These are phyloP conservation scores for Pinus taeda DNA, from an alignment of 75 land plant species.

Conservation along the genomic window DNA sequence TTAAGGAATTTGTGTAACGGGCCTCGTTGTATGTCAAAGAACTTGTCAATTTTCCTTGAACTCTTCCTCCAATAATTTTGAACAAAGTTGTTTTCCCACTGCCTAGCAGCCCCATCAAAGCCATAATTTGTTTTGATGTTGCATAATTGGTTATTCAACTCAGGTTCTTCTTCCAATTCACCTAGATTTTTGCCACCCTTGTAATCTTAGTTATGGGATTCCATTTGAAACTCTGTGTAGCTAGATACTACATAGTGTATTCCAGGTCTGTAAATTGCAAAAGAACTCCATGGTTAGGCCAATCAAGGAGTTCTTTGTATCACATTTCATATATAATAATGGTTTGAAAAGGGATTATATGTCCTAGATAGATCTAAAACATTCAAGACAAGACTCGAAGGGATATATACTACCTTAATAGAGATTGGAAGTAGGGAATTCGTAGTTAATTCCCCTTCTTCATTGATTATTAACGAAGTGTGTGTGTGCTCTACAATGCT, in stretches of 20 bases:
- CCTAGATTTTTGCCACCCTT: background rate
- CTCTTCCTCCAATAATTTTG: slow-evolving; percentile 75
- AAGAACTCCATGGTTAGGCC: background rate
- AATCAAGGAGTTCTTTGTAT: too few species aligned
- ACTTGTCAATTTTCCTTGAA: slow-evolving; percentile 60
- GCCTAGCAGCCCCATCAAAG: slow-evolving; percentile 93
- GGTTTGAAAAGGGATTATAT: too few species aligned
- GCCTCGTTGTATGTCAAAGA: slow-evolving; percentile 71
- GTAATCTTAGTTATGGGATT: background rate
- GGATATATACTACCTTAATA: too few species aligned
- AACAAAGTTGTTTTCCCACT: slow-evolving; percentile 94
- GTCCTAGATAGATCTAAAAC: too few species aligned
- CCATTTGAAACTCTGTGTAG: background rate
- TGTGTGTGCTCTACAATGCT: too few species aligned
- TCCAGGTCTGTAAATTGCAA: background rate
- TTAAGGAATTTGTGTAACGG: slow-evolving; percentile 58
- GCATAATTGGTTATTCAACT: slow-evolving; percentile 78
- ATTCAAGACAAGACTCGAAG: too few species aligned
- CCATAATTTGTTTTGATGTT: slow-evolving; percentile 79
- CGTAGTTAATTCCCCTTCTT: too few species aligned
- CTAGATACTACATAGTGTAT: background rate
- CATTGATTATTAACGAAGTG: too few species aligned
- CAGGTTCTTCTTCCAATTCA: slow-evolving; percentile 46
- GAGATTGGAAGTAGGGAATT: too few species aligned
- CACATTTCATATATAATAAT: too few species aligned